Evolutionary conservation across 1,284 basidiomycete genomes (phyloP).

Genomic region (Phlebopus sp.): DNA sequence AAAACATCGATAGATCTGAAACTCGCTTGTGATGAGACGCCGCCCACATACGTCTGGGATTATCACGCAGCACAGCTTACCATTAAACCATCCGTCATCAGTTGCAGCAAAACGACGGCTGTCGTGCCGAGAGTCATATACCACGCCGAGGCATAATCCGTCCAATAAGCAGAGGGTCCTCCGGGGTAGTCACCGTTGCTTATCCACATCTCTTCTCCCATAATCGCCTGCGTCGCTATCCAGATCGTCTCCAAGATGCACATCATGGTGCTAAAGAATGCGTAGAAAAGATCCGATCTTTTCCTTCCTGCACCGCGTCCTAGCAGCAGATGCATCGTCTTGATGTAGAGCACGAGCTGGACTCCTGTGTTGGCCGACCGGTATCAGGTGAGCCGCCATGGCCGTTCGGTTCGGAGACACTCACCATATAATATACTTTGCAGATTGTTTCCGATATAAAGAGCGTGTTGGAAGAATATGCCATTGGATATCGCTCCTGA

Average conservation of each 20-base stretch:
- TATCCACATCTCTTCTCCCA: conserved; percentile 28
- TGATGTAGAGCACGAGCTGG: conserved; percentile 24
- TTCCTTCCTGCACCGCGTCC: background rate
- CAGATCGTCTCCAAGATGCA: conserved; percentile 21
- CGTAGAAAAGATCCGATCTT: conserved; percentile 20
- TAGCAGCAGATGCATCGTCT: conserved; percentile 21
- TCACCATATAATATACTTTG: conserved; percentile 27
- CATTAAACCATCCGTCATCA: conserved; percentile 29
- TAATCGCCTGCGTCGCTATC: conserved; percentile 23
- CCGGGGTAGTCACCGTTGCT: conserved; percentile 10
- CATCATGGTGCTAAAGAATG: conserved; percentile 24
- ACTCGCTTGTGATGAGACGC: background rate
- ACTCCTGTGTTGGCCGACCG: conserved; percentile 12
- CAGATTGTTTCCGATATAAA: conserved; percentile 28
- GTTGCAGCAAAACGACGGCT: conserved; percentile 20
- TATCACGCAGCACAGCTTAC: conserved; percentile 8
- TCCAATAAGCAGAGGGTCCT: conserved; percentile 20
- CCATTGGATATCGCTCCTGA: conserved; percentile 10
- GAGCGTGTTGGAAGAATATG: conserved; percentile 21
- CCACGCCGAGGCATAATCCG: conserved; percentile 15
- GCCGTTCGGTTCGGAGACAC: conserved; percentile 1
- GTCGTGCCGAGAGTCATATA: conserved; percentile 22
- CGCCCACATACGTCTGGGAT: background rate
- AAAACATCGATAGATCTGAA: conserved; percentile 23
- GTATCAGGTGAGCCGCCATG: background rate